These are phyloP conservation scores for Epichloe sylvatica DNA, from an alignment of 2,329 filamentous ascomycete genomes.

Conservation along the genomic window DNA sequence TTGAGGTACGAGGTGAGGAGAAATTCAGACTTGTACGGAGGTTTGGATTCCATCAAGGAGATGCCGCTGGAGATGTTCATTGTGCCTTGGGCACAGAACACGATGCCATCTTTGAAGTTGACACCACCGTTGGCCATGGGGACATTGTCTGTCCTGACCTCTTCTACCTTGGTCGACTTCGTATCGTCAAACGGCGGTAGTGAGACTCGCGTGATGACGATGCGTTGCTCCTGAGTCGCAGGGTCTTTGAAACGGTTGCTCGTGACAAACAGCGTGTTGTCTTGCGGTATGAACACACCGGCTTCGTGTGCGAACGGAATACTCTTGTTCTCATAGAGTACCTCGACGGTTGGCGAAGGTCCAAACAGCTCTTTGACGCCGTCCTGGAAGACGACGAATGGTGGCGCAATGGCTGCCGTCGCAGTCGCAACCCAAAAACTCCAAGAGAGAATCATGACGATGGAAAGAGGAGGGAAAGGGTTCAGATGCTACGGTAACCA, in stretches of 20 bases:
- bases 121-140: slow-evolving; percentile 36
- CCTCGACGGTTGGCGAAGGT: slow-evolving; percentile 19
- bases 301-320: slow-evolving; percentile 38
- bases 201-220: slow-evolving; percentile 17
- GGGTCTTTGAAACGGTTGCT: slow-evolving; percentile 19
- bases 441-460: background rate
- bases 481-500: too few relatives aligned
- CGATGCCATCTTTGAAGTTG: slow-evolving; percentile 27
- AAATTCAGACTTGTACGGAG: slow-evolving; percentile 15
- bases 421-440: background rate
- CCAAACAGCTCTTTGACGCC: slow-evolving; percentile 19
- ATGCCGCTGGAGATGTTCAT: slow-evolving; percentile 14
- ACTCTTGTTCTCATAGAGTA: slow-evolving; percentile 22
- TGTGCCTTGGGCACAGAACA: slow-evolving; percentile 29
- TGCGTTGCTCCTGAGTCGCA: slow-evolving; percentile 11
- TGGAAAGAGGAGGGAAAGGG: background rate
- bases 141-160: slow-evolving; percentile 19
- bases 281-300: slow-evolving; percentile 18
- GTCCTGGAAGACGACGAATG: slow-evolving; percentile 6
- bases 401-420: background rate
- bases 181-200: slow-evolving; percentile 8
- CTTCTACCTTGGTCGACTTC: slow-evolving; percentile 14
- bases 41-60: slow-evolving; percentile 17
- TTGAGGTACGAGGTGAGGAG: slow-evolving; percentile 28
- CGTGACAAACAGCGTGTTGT: slow-evolving; percentile 19